A percentile compares a stretch with the other conserved stretches of the same genome.
Evolutionary conservation across 495 filamentous ascomycete genomes (phyloP).

Genomic region (Staphylotrichum longicolle): DNA sequence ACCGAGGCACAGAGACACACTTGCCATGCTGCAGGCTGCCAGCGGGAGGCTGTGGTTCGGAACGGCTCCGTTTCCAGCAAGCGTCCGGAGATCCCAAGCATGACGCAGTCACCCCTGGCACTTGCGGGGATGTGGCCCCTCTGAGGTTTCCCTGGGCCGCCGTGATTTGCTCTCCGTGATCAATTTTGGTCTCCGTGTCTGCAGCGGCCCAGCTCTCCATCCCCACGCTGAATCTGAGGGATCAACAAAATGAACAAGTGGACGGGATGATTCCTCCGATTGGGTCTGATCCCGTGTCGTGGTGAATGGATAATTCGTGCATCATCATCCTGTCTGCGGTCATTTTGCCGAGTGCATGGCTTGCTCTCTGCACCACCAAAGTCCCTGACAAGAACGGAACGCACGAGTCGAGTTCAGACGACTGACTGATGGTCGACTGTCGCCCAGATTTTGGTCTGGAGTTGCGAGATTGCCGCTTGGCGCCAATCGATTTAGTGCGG

Average conservation of each 20-base stretch:
- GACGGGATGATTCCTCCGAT: no score
- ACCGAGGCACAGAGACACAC: slow-evolving; percentile 15
- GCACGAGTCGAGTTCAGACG: no score
- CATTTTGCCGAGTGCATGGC: no score
- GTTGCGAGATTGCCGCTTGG: not conserved
- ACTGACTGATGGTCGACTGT: no score
- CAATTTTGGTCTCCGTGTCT: no score
- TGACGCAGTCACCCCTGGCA: not conserved
- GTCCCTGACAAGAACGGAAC: no score
- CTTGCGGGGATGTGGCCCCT: slow-evolving; percentile 4
- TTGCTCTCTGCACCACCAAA: no score
- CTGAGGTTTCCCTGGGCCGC: not conserved
- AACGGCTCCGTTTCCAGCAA: slow-evolving; percentile 5
- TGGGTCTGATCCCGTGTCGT: no score
- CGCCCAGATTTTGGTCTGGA: not conserved
- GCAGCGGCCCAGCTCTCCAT: not conserved
- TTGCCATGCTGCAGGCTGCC: not conserved
- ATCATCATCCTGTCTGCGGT: no score
- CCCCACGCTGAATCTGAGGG: not conserved
- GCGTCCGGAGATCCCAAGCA: slow-evolving; percentile 11
- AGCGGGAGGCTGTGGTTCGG: slow-evolving; percentile 5
- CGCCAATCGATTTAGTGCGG: not conserved
- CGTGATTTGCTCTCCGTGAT: no score
- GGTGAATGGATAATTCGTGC: no score
- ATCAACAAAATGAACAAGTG: no score